Conservation (phyloP, 1,139 yeast genomes). For the Blastobotrys buckinghamii region DNA sequence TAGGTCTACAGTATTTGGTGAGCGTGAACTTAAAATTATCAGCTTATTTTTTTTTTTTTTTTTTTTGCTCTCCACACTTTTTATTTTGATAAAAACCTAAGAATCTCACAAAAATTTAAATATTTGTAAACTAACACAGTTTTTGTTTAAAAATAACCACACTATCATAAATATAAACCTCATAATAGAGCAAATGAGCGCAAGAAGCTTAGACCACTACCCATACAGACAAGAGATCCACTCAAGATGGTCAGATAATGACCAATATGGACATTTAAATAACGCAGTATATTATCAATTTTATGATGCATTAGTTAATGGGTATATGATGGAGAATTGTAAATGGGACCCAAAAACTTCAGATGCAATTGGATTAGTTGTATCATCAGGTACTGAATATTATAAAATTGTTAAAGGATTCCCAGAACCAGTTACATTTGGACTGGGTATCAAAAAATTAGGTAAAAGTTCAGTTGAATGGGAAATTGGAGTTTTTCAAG, state of each 20-base stretch:
- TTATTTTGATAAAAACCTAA: no score
- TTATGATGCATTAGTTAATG: slow-evolving; percentile 29
- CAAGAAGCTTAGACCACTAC: slow-evolving; percentile 20
- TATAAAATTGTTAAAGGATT: slow-evolving; percentile 27
- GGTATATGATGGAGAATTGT: slow-evolving; percentile 27
- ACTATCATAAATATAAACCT: no score
- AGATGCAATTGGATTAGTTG: slow-evolving; percentile 28
- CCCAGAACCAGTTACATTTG: slow-evolving; percentile 28
- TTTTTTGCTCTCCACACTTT: no score
- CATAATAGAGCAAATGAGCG: no score
- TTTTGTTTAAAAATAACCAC: no score
- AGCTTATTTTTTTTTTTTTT: no score
- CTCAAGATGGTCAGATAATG: slow-evolving; percentile 31
- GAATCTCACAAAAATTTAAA: no score
- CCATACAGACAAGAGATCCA: slow-evolving; percentile 21
- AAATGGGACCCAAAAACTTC: slow-evolving; percentile 16
- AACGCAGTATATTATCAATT: slow-evolving; percentile 30
- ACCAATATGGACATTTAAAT: slow-evolving; percentile 31
- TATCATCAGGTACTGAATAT: slow-evolving; percentile 28
- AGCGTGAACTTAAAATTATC: no score
- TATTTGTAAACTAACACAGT: no score
- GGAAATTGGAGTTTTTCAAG: slow-evolving; percentile 31
- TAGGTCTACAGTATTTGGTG: no score
- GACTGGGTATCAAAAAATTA: slow-evolving; percentile 26
- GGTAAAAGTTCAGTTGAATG: slow-evolving; percentile 29